Conservation (phyloP, 768 basidiomycete genomes). For the Rubroboletus satanas region DNA sequence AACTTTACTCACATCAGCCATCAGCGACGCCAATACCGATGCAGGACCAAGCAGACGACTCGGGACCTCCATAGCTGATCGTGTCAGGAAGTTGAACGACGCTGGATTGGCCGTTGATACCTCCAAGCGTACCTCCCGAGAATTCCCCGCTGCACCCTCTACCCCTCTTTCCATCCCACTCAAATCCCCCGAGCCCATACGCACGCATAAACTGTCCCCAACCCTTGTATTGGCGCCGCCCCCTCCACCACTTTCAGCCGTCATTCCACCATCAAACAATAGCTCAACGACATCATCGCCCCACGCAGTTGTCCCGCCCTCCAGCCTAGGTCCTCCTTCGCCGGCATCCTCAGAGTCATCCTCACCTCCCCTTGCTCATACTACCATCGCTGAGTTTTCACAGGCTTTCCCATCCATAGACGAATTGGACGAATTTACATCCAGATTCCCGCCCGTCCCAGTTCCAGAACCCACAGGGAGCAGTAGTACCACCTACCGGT, state of each 20-base stretch:
- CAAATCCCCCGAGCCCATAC: constrained; percentile 29
- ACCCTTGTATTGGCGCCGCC: constrained; percentile 30
- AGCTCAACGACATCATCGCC: constrained; percentile 42
- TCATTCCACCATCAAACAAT: constrained; percentile 22
- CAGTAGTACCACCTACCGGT: constrained; percentile 12
- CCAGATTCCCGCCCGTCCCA: constrained; percentile 49
- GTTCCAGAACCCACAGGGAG: constrained; percentile 38
- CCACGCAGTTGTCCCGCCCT: constrained; percentile 67
- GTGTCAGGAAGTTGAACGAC: constrained; percentile 69
- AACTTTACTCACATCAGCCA: constrained; percentile 9
- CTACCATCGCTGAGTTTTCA: constrained; percentile 53
- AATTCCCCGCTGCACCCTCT: constrained; percentile 40
- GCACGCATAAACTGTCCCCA: constrained; percentile 40
- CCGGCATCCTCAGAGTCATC: constrained; percentile 68
- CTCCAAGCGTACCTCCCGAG: constrained; percentile 57
- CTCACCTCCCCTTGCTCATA: constrained; percentile 44
- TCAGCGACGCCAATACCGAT: constrained; percentile 14
- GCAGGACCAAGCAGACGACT: constrained; percentile 41
- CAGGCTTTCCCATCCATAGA: constrained; percentile 75
- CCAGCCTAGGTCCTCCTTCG: constrained; percentile 72
- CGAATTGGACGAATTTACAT: constrained; percentile 58
- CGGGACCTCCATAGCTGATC: constrained; percentile 76
- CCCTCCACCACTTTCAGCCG: constrained; percentile 12
- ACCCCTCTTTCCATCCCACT: constrained; percentile 22
- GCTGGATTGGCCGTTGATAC: constrained; percentile 62